Evolutionary conservation across 805 yeast species (phyloP).

Genomic region (Lachancea fermentati): DNA sequence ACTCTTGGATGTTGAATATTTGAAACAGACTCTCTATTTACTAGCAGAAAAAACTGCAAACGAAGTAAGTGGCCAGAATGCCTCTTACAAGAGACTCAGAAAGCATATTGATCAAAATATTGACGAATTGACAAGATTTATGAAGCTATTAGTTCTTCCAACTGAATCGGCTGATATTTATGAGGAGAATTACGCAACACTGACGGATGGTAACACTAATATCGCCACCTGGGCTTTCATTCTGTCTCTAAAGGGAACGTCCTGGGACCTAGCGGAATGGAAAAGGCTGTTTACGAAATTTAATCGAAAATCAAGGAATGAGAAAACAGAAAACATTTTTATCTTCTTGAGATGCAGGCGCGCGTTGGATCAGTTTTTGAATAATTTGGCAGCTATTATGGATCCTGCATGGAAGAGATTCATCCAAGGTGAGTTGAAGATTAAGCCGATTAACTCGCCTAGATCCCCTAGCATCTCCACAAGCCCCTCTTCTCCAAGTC

Average conservation of each 20-base stretch:
- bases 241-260: conserved; percentile 24
- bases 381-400: conserved; percentile 21
- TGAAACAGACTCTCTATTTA: conserved; percentile 47
- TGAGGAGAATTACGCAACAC: conserved; percentile 31
- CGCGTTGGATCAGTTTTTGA: conserved; percentile 14
- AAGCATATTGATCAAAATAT: conserved; percentile 24
- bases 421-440: conserved; percentile 21
- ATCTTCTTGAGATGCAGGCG: conserved; percentile 3
- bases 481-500: conserved; percentile 8
- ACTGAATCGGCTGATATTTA: conserved; percentile 43
- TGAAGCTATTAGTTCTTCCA: conserved; percentile 27
- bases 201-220: conserved; percentile 21
- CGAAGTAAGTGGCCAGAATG: conserved; percentile 13
- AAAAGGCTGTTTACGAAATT: conserved; percentile 23
- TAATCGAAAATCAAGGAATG: conserved; percentile 9
- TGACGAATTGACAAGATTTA: conserved; percentile 16
- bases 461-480: conserved; percentile 5
- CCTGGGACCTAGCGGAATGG: conserved; percentile 32
- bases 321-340: neutral
- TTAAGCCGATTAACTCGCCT: conserved; percentile 9
- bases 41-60: conserved; percentile 19
- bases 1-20: conserved; percentile 59
- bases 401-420: conserved; percentile 29
- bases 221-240: conserved; percentile 30
- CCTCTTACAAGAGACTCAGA: conserved; percentile 23